Percentiles rank a stretch among this genome's conserved stretches.
These are phyloP conservation scores for Pseudocercospora cruenta DNA, from an alignment of 2,329 filamentous ascomycete genomes.

Conservation along the genomic window DNA sequence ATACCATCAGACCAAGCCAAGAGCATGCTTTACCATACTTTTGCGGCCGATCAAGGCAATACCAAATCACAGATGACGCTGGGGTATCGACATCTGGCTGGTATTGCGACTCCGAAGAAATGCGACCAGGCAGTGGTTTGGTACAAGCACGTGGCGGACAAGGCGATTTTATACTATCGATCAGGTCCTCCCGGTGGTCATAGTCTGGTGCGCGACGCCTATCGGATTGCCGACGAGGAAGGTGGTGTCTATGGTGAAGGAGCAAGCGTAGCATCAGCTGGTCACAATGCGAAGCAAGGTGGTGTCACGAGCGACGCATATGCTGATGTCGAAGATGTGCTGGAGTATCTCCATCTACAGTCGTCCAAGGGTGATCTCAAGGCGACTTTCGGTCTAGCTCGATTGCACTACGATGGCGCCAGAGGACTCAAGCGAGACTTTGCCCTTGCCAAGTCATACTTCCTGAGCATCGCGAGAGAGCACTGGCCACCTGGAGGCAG, in stretches of 20 bases:
- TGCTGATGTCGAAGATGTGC: conserved; percentile 86
- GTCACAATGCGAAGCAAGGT: conserved; percentile 75
- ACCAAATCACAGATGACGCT: conserved; percentile 91
- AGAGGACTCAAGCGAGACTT: conserved; percentile 74
- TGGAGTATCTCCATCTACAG: conserved; percentile 91
- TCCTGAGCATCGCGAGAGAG: conserved; percentile 74
- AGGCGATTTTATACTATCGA: conserved; percentile 83
- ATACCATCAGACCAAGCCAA: conserved; percentile 87
- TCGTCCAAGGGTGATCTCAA: conserved; percentile 87
- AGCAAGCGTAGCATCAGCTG: conserved; percentile 86
- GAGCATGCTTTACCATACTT: conserved; percentile 90
- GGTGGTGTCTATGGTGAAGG: conserved; percentile 96
- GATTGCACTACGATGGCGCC: conserved; percentile 86
- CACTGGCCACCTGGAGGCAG: conserved; percentile 81
- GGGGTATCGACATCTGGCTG: conserved; percentile 80
- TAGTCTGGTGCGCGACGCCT: conserved; percentile 74
- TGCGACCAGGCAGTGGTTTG: conserved; percentile 84
- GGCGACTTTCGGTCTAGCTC: conserved; percentile 81
- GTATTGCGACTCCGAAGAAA: conserved; percentile 81
- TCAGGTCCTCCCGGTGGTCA: conserved; percentile 89
- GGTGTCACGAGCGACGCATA: conserved; percentile 77
- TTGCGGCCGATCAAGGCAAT: conserved; percentile 83
- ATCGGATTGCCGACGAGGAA: conserved; percentile 83
- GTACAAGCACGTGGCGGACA: conserved; percentile 92
- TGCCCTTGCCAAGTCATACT: conserved; percentile 75